Conservation (phyloP, 1,284 basidiomycete species). For the Porphyrellus sp. region DNA sequence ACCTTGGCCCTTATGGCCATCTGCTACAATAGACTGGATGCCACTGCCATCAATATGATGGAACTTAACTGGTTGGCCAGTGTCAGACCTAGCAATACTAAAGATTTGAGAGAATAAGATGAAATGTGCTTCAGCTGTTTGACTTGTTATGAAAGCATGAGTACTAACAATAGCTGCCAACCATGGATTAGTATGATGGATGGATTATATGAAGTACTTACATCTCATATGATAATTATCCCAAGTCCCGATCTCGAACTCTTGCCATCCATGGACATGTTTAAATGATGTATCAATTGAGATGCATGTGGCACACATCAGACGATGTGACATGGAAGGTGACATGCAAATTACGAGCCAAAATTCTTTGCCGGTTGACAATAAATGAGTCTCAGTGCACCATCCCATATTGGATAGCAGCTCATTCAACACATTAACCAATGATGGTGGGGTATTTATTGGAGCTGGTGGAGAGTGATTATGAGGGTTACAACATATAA, state of each 20-base stretch:
- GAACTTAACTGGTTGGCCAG: background rate
- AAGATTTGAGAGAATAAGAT: background rate
- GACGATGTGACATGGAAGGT: background rate
- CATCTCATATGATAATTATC: background rate
- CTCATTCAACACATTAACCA: background rate
- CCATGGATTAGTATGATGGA: no score
- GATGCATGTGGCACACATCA: background rate
- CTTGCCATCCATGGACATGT: background rate
- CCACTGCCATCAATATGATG: background rate
- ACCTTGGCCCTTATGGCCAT: background rate
- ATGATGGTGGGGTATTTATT: slow-evolving; percentile 7
- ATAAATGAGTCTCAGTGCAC: background rate
- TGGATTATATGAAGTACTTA: no score
- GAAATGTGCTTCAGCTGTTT: background rate
- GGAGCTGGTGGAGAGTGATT: slow-evolving; percentile 12
- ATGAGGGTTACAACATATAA: slow-evolving; percentile 22
- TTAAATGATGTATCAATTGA: background rate
- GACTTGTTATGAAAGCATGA: no score
- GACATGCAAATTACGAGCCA: background rate
- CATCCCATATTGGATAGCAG: background rate
- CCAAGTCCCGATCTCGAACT: slow-evolving; percentile 10
- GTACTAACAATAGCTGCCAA: no score
- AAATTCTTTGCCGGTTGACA: background rate
- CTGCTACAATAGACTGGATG: background rate
- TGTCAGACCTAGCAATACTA: background rate